These are phyloP conservation scores for Lactifluus pinguis DNA, from an alignment of 768 basidiomycete genomes.

Conservation along the genomic window DNA sequence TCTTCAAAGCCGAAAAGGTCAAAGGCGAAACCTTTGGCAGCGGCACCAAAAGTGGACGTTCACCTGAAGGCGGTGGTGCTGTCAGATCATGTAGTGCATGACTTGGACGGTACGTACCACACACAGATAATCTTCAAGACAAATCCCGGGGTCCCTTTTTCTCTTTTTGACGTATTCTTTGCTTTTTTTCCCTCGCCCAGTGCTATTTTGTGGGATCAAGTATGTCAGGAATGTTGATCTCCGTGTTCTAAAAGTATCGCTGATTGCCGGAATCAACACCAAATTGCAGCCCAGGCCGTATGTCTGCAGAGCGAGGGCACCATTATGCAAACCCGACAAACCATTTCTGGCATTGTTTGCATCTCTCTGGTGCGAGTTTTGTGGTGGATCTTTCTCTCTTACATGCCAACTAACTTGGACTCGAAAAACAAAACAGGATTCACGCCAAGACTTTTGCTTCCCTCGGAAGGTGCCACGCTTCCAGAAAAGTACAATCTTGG, in stretches of 20 bases:
- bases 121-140: neutral
- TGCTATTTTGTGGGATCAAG: conserved; percentile 85
- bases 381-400: no score
- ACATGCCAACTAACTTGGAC: neutral
- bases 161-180: no score
- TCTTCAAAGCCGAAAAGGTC: conserved; percentile 22
- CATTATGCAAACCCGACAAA: conserved; percentile 77
- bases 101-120: conserved; percentile 44
- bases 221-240: conserved; percentile 26
- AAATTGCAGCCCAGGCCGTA: conserved; percentile 54
- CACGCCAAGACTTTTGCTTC: conserved; percentile 41
- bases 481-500: conserved; percentile 53
- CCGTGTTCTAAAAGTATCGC: no score
- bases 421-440: conserved; percentile 46
- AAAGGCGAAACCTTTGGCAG: conserved; percentile 36
- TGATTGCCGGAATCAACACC: neutral
- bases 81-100: conserved; percentile 43
- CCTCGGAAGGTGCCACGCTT: conserved; percentile 52
- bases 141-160: no score
- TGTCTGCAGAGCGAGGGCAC: conserved; percentile 61
- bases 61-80: conserved; percentile 42
- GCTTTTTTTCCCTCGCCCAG: conserved; percentile 32
- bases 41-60: conserved; percentile 42
- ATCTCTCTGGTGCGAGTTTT: conserved; percentile 44
- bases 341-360: conserved; percentile 72